Conservation (phyloP, 129 eudicot species). For the Smallanthus sonchifolius region DNA sequence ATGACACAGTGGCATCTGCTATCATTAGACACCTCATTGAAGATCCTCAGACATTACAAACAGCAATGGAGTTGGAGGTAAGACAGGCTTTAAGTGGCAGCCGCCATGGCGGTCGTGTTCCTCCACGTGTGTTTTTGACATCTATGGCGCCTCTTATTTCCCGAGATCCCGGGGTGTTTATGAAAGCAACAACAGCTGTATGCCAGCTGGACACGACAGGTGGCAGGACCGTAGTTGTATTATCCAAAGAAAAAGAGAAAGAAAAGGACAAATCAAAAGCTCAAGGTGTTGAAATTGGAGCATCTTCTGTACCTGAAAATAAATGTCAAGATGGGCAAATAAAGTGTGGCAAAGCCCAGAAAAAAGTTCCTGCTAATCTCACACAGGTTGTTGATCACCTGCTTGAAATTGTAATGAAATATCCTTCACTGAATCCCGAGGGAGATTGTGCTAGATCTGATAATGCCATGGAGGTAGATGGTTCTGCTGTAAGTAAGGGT, state of each 20-base stretch:
- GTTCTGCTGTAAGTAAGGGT: constrained; percentile 66
- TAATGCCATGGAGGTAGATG: constrained; percentile 84
- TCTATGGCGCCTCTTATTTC: constrained; percentile 93
- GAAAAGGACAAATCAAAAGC: constrained; percentile 62
- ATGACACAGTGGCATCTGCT: constrained; percentile 93
- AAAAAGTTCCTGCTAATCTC: constrained; percentile 82
- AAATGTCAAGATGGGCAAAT: constrained; percentile 60
- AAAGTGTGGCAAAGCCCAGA: constrained; percentile 72
- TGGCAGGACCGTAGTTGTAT: constrained; percentile 65
- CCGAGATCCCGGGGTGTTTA: constrained; percentile 83
- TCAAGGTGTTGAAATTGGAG: constrained; percentile 56
- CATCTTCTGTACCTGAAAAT: constrained; percentile 50
- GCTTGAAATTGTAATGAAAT: constrained; percentile 68
- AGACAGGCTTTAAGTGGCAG: constrained; percentile 73
- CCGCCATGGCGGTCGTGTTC: constrained; percentile 76
- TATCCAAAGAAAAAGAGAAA: constrained; percentile 68
- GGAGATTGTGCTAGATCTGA: constrained; percentile 37
- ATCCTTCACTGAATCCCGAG: constrained; percentile 41
- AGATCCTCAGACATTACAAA: constrained; percentile 95
- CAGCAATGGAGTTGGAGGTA: constrained; percentile 95
- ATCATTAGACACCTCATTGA: constrained; percentile 91
- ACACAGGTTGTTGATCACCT: constrained; percentile 91
- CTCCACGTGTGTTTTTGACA: constrained; percentile 76
- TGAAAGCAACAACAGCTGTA: constrained; percentile 78
- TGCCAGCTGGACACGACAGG: constrained; percentile 91